Percentiles rank a stretch among this genome's conserved stretches.
These are phyloP conservation scores for Starmerella powellii DNA, from an alignment of 805 yeast genomes.

Conservation along the genomic window DNA sequence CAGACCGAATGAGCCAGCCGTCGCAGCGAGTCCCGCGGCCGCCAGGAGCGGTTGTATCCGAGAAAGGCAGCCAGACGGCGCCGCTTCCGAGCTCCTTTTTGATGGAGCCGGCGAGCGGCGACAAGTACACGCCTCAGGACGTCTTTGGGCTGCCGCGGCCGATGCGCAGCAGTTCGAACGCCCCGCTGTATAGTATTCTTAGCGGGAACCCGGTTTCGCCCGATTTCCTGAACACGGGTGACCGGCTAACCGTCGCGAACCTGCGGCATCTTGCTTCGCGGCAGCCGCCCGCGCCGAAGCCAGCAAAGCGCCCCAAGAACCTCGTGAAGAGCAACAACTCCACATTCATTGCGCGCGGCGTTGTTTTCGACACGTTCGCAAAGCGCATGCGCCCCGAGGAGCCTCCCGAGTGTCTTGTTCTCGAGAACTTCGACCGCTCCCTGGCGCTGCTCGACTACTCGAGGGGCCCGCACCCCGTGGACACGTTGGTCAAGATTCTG, in stretches of 20 bases:
- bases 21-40: slow-evolving; percentile 11
- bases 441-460: slow-evolving; percentile 24
- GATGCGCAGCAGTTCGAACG: slow-evolving; percentile 11
- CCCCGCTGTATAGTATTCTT: slow-evolving; percentile 28
- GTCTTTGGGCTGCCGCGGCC: slow-evolving; percentile 30
- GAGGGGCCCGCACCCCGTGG: slow-evolving; percentile 16
- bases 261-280: slow-evolving; percentile 2
- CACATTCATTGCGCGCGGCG: slow-evolving; percentile 30
- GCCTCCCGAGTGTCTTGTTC: slow-evolving; percentile 29
- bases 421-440: slow-evolving; percentile 14
- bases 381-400: slow-evolving; percentile 28
- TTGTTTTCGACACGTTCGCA: slow-evolving; percentile 29
- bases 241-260: slow-evolving; percentile 8
- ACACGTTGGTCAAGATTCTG: slow-evolving; percentile 31
- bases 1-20: background rate
- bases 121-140: slow-evolving; percentile 25
- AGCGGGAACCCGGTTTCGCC: slow-evolving; percentile 28
- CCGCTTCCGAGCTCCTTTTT: slow-evolving; percentile 8
- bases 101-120: slow-evolving; percentile 24
- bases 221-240: slow-evolving; percentile 15
- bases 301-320: slow-evolving; percentile 26
- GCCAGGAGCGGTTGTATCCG: slow-evolving; percentile 13
- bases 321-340: slow-evolving; percentile 31
- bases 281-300: background rate
- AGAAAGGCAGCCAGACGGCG: slow-evolving; percentile 11